phyloP scores from a whole-genome alignment of 116 monocot genomes.

The Trichopus zeylanicus region DNA sequence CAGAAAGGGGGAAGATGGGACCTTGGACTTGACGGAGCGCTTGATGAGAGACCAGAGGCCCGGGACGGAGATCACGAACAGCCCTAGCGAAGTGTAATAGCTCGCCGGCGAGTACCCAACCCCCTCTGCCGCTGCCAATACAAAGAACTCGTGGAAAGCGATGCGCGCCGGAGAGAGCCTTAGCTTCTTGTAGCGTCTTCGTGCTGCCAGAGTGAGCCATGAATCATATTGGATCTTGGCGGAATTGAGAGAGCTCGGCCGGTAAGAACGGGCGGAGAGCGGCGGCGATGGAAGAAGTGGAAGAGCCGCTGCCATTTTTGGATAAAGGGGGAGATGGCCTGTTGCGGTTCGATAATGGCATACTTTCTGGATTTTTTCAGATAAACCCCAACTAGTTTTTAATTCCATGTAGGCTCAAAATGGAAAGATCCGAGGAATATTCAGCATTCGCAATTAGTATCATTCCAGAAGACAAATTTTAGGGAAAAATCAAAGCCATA shows the following conservation, averaged over 20 bases:
- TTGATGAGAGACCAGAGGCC: constrained; percentile 99
- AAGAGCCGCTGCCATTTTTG: background rate
- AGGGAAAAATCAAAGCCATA: too few species aligned
- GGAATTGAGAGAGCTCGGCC: too few species aligned
- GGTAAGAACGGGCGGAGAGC: background rate
- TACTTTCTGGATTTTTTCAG: too few species aligned
- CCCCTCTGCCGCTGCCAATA: constrained; percentile 12
- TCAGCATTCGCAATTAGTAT: too few species aligned
- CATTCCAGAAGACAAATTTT: too few species aligned
- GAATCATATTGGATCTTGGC: too few species aligned
- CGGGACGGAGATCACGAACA: constrained; percentile 93
- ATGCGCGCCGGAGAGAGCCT: constrained; percentile 7
- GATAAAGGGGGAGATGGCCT: too few species aligned
- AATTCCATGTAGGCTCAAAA: too few species aligned
- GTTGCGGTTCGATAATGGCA: too few species aligned
- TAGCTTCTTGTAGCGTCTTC: background rate
- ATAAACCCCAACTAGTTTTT: too few species aligned
- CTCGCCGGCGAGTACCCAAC: constrained; percentile 77
- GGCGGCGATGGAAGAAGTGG: background rate
- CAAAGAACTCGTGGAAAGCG: constrained; percentile 29
- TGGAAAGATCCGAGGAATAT: too few species aligned
- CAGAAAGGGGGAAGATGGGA: constrained; percentile 3
- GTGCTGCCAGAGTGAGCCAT: background rate
- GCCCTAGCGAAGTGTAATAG: constrained; percentile 93
- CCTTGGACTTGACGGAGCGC: constrained; percentile 96